Percentiles rank a stretch among this genome's conserved stretches.
Conservation (phyloP, 148 eudicot species). For the Diospyros lotus region DNA sequence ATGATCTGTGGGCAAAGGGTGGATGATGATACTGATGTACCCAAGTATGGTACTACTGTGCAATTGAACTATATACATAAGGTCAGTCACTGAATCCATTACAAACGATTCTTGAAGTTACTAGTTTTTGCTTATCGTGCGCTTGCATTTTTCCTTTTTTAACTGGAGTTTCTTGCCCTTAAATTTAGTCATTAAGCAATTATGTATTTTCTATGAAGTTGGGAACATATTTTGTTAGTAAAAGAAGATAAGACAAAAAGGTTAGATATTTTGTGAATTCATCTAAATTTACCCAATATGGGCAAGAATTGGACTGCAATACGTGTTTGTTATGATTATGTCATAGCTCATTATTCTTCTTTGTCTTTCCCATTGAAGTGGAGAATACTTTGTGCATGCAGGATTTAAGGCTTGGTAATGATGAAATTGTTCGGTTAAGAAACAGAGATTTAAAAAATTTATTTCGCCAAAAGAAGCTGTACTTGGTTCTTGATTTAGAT, state of each 20-base stretch:
- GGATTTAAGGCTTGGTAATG: slow-evolving; percentile 63
- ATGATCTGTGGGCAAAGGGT: slow-evolving; percentile 8
- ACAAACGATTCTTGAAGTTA: background rate
- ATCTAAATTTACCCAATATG: background rate
- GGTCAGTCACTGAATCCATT: slow-evolving; percentile 32
- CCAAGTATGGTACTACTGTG: slow-evolving; percentile 37
- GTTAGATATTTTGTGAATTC: background rate
- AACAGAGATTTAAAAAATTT: slow-evolving; percentile 57
- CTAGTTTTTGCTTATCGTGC: background rate
- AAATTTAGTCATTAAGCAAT: background rate
- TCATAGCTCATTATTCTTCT: background rate
- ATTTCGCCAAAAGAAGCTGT: slow-evolving; percentile 60
- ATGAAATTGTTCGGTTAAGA: slow-evolving; percentile 68
- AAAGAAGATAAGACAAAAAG: background rate
- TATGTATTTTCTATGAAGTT: background rate
- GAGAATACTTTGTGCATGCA: slow-evolving; percentile 22
- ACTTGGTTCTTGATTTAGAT: slow-evolving; percentile 86
- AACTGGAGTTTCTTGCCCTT: background rate
- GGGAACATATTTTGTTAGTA: background rate
- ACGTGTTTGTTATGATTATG: background rate
- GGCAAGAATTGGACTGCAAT: background rate
- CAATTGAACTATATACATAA: slow-evolving; percentile 67
- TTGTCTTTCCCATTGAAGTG: background rate
- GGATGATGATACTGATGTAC: slow-evolving; percentile 30
- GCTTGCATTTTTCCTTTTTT: background rate